Base-by-base conservation (phyloP, 176 grass and related monocot genomes). In the Oryza brachyantha region DNA sequence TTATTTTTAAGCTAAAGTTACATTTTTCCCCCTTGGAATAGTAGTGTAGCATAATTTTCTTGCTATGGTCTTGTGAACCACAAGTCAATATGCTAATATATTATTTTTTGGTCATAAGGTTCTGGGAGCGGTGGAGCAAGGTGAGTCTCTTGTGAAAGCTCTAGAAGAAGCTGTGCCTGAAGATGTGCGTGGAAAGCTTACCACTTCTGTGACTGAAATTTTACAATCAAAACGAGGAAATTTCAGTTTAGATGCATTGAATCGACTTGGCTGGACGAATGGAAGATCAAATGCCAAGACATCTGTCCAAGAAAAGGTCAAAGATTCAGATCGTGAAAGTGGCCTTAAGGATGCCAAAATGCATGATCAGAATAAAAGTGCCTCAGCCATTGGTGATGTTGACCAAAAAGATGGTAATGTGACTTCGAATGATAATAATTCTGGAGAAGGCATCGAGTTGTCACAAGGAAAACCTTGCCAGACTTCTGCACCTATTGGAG, bases 81-180 rank as follows among this genome's bases (percentile, higher is more conserved):
- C 76, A 46, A 55, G 22, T 55, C 25, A 86, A 68, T 17, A 1
- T 74, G 25, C 70, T 83, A 72, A 83, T 29, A 54, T 83, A 65
- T 81, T 81, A 61, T 66, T 13, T 72, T 88, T 55, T 68, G 79
- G 76, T 59, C 64, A 45, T 81, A 85, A 97, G 95, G 95, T 97
- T 82, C 61, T 97, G 69, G 61, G 76, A 75, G 95, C 92, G 50
- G 84, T 97, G 74, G 95, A 84, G 67, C 85, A 78, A 83, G 95
- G 95, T 62, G 95, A 97, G 82, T 83, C 90, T 36, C 87, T 97
- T 58, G 80, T 88, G 77, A 97, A 86, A 90, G 92, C 92, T 90
- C 81, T 97, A 77, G 75, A 97, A 92, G 95, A 79, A 90, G 95
- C 95, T 77, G 92, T 97, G 64, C 95, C 95, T 60, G 95, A 92